Conservation (phyloP, 1,139 yeast species). For the Sugiyamaella novakii region DNA sequence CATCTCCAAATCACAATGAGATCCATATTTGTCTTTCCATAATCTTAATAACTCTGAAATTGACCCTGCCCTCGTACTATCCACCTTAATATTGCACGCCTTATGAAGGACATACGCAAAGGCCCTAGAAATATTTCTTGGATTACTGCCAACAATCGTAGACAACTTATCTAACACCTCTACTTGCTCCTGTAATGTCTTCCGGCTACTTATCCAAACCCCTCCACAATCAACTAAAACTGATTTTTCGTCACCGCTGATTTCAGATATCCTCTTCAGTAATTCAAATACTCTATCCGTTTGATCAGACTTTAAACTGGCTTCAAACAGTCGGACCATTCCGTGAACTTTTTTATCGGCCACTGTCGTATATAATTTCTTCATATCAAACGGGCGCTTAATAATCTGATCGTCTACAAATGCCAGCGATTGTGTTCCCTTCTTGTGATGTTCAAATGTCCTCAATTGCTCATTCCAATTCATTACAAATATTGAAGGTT, state of each 20-base stretch:
- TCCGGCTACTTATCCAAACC: not conserved
- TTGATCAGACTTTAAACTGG: slow-evolving; percentile 5
- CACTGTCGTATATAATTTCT: not conserved
- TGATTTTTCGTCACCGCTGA: not conserved
- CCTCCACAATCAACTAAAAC: slow-evolving; percentile 10
- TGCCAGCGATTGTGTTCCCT: no score
- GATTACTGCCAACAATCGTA: not conserved
- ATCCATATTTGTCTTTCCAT: slow-evolving; percentile 15
- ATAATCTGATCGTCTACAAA: not conserved
- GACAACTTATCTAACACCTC: not conserved
- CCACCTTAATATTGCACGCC: slow-evolving; percentile 20
- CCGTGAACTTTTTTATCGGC: slow-evolving; percentile 1
- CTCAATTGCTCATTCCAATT: slow-evolving; percentile 4
- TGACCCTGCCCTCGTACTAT: slow-evolving; percentile 16
- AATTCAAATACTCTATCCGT: slow-evolving; percentile 9
- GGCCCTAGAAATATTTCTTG: slow-evolving; percentile 6
- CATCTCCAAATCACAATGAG: slow-evolving; percentile 5
- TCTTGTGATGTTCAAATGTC: not conserved
- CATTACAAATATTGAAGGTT: not conserved
- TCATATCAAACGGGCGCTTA: slow-evolving; percentile 6
- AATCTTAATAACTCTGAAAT: slow-evolving; percentile 13
- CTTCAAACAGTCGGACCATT: slow-evolving; percentile 7
- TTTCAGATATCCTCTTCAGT: slow-evolving; percentile 4
- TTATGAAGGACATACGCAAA: slow-evolving; percentile 29
- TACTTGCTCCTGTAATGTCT: not conserved